Conservation (phyloP, 495 filamentous ascomycete species). For the Extremus antarcticus region DNA sequence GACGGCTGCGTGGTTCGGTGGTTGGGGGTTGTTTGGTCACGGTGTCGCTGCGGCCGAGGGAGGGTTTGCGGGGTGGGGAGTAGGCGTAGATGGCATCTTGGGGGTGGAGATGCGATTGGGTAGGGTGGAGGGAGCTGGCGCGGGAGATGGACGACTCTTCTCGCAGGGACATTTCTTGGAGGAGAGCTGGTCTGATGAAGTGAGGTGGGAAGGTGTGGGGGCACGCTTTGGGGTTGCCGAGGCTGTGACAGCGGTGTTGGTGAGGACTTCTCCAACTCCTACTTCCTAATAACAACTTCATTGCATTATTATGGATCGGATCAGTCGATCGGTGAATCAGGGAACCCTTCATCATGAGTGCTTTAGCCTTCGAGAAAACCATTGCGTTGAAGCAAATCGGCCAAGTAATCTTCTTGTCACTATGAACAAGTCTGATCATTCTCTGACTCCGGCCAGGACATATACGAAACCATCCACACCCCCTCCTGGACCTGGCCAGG, state of each 20-base stretch:
- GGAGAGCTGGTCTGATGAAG: background rate
- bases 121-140: constrained; percentile 9
- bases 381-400: background rate
- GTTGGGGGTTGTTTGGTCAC: constrained; percentile 9
- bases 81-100: constrained; percentile 68
- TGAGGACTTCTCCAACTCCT: too few relatives aligned
- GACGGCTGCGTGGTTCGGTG: constrained; percentile 26
- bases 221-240: too few relatives aligned
- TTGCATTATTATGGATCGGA: too few relatives aligned
- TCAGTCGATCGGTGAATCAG: too few relatives aligned
- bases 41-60: constrained; percentile 19
- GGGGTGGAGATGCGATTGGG: constrained; percentile 57
- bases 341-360: background rate
- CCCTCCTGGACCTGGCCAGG: background rate
- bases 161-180: background rate
- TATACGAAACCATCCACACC: background rate
- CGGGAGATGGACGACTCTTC: background rate
- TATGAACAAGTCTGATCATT: background rate
- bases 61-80: constrained; percentile 43
- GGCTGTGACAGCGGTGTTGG: too few relatives aligned
- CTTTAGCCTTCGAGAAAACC: background rate
- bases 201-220: too few relatives aligned
- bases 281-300: background rate
- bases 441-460: background rate
- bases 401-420: background rate